Evolutionary conservation across 257 asterid species (phyloP), one percentile per base, ranked within the genome.

Genomic region (Orobanche coerulescens): DNA sequence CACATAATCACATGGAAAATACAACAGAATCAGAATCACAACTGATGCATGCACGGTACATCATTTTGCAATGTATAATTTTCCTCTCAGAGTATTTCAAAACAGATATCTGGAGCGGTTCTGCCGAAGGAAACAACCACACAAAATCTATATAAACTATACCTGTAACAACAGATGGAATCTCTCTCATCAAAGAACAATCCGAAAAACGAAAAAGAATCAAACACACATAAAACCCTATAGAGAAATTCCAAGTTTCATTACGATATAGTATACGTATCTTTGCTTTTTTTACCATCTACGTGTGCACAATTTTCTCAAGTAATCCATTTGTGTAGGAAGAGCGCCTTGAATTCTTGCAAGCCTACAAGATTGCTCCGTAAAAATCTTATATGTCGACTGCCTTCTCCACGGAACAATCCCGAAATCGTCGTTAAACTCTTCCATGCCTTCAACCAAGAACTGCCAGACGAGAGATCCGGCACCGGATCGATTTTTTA

Each of bases 381-480:
- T 72, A 62, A 93, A 82, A 65, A 93, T 80, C 72, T 77, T 58
- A 71, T 86, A 84, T 0, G 87, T 84, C 10, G 89, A 78, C 5
- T 60, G 71, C 53, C 85, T 82, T 66, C 80, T 71, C 97, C 97
- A 93, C 9, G 99, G 97, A 46, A 93, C 81, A 7, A 93, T 66
- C 14, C 97, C 99, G 39, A 86, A 93, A n/a, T 93, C 97, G 1
- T 93, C 99, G 16, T 85, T 86, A 34, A 81, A 87, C 1, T 79
- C 84, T 57, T 89, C 95, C 99, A 93, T 89, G 40, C 88, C 94
- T 61, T 84, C 99, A 0, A 87, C 96, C 25, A 90, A 74, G 60
- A 93, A 93, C 74, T 93, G 99, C 99, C 99, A 89, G 31, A 85
- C 84, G 39, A 89, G 78, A 36, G 96, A 75, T 56, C 99, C 97